A percentile compares a stretch with the other conserved stretches of the same genome.
phyloP scores from a whole-genome alignment of 306 rosid genomes.

The Castanea mollissima region DNA sequence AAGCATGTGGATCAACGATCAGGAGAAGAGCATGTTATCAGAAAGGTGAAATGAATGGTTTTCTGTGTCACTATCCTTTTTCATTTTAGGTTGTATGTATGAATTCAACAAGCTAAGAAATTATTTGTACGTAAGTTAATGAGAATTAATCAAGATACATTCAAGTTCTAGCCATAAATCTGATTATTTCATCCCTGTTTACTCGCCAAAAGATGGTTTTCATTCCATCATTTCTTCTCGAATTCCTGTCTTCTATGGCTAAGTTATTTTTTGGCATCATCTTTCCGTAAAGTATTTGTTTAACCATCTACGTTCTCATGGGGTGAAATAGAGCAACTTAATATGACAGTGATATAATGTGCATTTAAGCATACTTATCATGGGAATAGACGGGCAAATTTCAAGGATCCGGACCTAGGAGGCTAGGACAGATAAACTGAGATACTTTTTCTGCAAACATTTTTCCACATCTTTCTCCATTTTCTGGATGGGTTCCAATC shows the following conservation, averaged over 20 bases:
- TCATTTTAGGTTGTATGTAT: background rate
- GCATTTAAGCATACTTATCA: background rate
- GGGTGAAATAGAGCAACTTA: background rate
- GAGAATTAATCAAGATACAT: background rate
- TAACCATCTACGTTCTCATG: background rate
- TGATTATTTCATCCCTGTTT: background rate
- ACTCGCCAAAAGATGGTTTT: background rate
- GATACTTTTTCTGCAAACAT: too few relatives aligned
- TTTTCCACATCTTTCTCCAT: too few relatives aligned
- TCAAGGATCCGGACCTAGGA: too few relatives aligned
- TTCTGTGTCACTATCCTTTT: background rate
- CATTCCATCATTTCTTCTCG: background rate
- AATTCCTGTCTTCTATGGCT: background rate
- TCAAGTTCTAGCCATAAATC: background rate
- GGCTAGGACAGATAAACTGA: too few relatives aligned
- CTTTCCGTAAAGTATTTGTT: background rate
- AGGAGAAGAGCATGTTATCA: constrained; percentile 74
- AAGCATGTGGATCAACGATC: constrained; percentile 80
- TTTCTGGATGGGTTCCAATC: too few relatives aligned
- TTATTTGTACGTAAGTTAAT: background rate
- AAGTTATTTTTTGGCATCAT: background rate
- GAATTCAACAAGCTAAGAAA: too few relatives aligned
- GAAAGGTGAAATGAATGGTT: constrained; percentile 20
- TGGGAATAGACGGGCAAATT: too few relatives aligned
- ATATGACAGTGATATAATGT: background rate